Percentiles rank a stretch among this genome's conserved stretches.
These are phyloP conservation scores for Aspergillus pseudotamarii DNA, from an alignment of 2,329 filamentous ascomycete species.

Conservation along the genomic window DNA sequence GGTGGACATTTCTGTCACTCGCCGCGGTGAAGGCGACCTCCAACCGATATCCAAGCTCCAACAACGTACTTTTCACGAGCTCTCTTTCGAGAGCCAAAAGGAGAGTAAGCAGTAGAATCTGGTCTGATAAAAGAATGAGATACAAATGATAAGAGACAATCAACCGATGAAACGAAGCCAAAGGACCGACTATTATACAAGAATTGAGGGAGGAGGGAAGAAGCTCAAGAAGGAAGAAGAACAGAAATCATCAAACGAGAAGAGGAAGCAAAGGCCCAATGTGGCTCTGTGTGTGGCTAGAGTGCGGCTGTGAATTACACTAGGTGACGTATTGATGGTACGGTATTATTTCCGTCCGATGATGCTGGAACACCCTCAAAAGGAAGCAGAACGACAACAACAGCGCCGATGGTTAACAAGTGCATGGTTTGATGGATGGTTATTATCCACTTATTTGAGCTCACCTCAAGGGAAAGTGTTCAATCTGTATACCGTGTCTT, in stretches of 20 bases:
- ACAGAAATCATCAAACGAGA: constrained; percentile 12
- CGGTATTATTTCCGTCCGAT: constrained; percentile 4
- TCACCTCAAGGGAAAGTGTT: background rate
- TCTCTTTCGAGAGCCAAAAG: constrained; percentile 38
- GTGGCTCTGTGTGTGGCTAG: background rate
- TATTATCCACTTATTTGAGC: background rate
- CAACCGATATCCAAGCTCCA: constrained; percentile 31
- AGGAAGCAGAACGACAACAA: background rate
- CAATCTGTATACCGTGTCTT: background rate
- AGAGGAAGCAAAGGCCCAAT: constrained; percentile 13
- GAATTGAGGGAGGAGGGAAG: constrained; percentile 1
- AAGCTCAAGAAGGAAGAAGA: constrained; percentile 17
- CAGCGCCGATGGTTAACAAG: background rate
- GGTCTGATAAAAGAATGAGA: constrained; percentile 17
- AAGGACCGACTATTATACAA: constrained; percentile 25
- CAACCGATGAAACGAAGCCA: constrained; percentile 4
- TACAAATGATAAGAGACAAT: constrained; percentile 9
- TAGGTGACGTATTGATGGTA: background rate
- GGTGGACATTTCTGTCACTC: constrained; percentile 51
- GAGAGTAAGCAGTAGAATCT: background rate
- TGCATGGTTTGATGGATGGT: background rate
- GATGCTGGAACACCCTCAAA: constrained; percentile 1
- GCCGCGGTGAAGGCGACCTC: constrained; percentile 33
- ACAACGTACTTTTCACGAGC: constrained; percentile 28
- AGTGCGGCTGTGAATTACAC: constrained; percentile 13